phyloP scores from a whole-genome alignment of 257 asterid genomes.

The Verbena officinalis region DNA sequence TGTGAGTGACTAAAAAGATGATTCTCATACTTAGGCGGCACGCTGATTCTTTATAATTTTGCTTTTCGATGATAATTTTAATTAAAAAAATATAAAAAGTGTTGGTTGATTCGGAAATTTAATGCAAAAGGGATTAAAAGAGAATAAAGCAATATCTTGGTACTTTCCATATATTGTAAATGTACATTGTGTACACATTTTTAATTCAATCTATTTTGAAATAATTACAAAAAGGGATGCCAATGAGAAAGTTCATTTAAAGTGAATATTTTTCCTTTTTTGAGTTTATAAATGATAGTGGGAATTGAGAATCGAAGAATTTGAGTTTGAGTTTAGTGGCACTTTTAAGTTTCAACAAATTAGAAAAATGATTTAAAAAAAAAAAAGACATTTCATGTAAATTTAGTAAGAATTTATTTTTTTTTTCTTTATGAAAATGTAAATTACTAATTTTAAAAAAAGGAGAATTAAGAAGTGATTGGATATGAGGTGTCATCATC shows the following conservation, averaged over 20 bases:
- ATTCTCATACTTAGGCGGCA: constrained; percentile 43
- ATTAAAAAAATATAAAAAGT: neutral
- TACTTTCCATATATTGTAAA: neutral
- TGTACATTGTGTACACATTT: neutral
- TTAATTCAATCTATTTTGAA: neutral
- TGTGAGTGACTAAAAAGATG: constrained; percentile 25
- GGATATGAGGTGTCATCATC: constrained; percentile 27
- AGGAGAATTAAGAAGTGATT: neutral
- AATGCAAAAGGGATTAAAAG: neutral
- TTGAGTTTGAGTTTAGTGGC: too few relatives aligned
- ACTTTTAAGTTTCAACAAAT: too few relatives aligned
- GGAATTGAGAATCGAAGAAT: too few relatives aligned
- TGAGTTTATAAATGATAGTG: too few relatives aligned
- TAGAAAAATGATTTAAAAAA: too few relatives aligned
- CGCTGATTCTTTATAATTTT: constrained; percentile 12
- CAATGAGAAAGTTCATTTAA: neutral
- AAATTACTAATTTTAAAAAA: neutral
- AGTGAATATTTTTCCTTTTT: too few relatives aligned
- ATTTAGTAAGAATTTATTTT: too few relatives aligned
- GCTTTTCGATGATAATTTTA: too few relatives aligned
- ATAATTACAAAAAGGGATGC: constrained; percentile 13
- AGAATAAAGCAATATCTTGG: neutral
- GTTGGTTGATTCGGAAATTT: neutral
- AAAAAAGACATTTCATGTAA: too few relatives aligned
- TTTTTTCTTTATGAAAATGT: neutral